Percentiles rank a stretch among this genome's conserved stretches.
Evolutionary conservation across 2,329 filamentous ascomycete genomes (phyloP).

Genomic region (Cladosporium sp.): DNA sequence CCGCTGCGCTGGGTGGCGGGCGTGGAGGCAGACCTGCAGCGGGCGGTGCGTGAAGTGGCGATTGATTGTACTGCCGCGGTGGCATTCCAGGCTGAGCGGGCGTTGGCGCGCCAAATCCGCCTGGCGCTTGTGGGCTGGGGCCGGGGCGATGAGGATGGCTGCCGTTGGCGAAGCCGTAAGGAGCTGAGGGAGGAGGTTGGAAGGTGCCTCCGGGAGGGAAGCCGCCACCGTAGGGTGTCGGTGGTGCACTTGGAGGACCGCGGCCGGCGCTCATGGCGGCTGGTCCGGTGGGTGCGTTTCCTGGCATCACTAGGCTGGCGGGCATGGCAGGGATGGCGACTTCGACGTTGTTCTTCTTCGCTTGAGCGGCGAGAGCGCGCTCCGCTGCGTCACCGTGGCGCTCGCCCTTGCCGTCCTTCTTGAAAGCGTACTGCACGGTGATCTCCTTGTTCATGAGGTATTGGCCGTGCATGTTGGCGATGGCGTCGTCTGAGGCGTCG

Average conservation of each 20-base stretch:
- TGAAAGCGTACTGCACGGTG: conserved; percentile 96
- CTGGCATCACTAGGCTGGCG: conserved; percentile 61
- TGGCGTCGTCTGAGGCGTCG: conserved; percentile 87
- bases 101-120: conserved; percentile 20
- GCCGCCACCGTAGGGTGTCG: conserved; percentile 19
- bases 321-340: conserved; percentile 74
- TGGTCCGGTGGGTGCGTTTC: conserved; percentile 38
- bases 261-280: conserved; percentile 35
- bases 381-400: conserved; percentile 93
- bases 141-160: conserved; percentile 10
- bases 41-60: conserved; percentile 56
- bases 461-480: conserved; percentile 90
- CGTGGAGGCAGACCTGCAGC: conserved; percentile 61
- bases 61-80: conserved; percentile 30
- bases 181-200: conserved; percentile 15
- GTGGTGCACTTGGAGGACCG: conserved; percentile 37
- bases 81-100: neutral
- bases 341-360: conserved; percentile 89
- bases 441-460: conserved; percentile 97
- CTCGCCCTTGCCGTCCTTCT: conserved; percentile 98
- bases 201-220: conserved; percentile 17
- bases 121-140: conserved; percentile 17
- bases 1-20: conserved; percentile 64
- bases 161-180: conserved; percentile 7
- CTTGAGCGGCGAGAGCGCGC: conserved; percentile 83